Evolutionary conservation across 768 basidiomycete species (phyloP).

Genomic region (Boletus pseudo-olivaceus): DNA sequence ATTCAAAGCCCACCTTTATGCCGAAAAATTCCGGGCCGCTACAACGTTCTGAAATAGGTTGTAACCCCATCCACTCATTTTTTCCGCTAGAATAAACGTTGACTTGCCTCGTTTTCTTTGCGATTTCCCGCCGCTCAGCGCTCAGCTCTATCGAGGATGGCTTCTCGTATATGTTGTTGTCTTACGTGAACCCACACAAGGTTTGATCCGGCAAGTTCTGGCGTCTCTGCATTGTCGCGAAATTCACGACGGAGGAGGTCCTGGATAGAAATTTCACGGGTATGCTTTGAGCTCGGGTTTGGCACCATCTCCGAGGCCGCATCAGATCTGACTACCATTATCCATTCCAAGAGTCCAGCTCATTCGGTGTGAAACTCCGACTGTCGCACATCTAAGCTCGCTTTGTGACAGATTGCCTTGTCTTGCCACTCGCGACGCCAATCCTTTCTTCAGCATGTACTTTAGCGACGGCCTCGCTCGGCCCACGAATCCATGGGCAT

Average conservation of each 20-base stretch:
- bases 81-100: neutral
- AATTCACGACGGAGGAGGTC: conserved; percentile 3
- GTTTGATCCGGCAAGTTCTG: conserved; percentile 9
- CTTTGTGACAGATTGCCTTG: neutral
- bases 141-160: neutral
- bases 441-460: neutral
- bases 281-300: conserved; percentile 12
- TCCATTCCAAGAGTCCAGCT: neutral
- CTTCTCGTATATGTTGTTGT: conserved; percentile 3
- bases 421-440: conserved; percentile 2
- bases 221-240: conserved; percentile 1
- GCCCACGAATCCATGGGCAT: neutral
- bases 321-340: neutral
- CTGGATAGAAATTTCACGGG: conserved; percentile 4
- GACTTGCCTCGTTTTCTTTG: neutral
- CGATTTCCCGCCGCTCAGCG: conserved; percentile 3
- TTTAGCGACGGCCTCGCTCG: neutral
- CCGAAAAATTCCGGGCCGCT: neutral
- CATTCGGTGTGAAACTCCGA: conserved; percentile 9
- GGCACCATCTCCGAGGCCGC: conserved; percentile 17
- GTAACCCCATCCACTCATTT: neutral
- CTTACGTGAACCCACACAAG: conserved; percentile 17
- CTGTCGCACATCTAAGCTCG: conserved; percentile 7
- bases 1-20: neutral
- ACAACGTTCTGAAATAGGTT: too few relatives aligned